Evolutionary conservation across 768 basidiomycete species (phyloP).

Genomic region (Gautieria morchelliformis): DNA sequence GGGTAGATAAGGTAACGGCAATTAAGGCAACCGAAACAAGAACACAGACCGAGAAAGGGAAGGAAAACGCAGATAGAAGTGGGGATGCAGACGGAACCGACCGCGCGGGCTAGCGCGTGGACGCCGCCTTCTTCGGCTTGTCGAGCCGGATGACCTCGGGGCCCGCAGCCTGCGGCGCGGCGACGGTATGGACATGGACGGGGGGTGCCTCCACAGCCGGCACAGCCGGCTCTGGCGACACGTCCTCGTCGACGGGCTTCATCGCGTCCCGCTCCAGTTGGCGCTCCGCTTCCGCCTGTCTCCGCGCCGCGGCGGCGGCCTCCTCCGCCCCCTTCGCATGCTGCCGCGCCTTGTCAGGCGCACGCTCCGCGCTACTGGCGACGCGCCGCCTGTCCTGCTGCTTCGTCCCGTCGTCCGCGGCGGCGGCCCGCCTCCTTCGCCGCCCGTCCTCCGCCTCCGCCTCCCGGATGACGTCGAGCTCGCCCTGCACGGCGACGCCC

Average conservation of each 20-base stretch:
- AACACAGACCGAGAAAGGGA: neutral
- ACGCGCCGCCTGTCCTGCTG: slow-evolving; percentile 73
- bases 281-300: slow-evolving; percentile 24
- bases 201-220: neutral
- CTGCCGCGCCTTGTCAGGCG: slow-evolving; percentile 80
- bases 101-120: neutral
- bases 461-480: slow-evolving; percentile 69
- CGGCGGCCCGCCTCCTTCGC: slow-evolving; percentile 51
- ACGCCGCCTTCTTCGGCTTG: slow-evolving; percentile 1
- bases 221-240: slow-evolving; percentile 10
- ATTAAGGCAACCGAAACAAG: neutral
- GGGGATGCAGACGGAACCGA: neutral
- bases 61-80: neutral
- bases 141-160: slow-evolving; percentile 5
- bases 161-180: neutral
- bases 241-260: slow-evolving; percentile 63
- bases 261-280: slow-evolving; percentile 42
- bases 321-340: slow-evolving; percentile 49
- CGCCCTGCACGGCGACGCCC: slow-evolving; percentile 78
- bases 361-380: slow-evolving; percentile 78
- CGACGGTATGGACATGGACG: neutral
- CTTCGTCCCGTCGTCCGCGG: no score
- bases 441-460: slow-evolving; percentile 43
- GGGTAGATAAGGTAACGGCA: neutral
- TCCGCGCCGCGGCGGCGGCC: slow-evolving; percentile 34